A percentile compares a stretch with the other conserved stretches of the same genome.
Evolutionary conservation across 768 basidiomycete species (phyloP).

Genomic region (Multifurca ochricompacta): DNA sequence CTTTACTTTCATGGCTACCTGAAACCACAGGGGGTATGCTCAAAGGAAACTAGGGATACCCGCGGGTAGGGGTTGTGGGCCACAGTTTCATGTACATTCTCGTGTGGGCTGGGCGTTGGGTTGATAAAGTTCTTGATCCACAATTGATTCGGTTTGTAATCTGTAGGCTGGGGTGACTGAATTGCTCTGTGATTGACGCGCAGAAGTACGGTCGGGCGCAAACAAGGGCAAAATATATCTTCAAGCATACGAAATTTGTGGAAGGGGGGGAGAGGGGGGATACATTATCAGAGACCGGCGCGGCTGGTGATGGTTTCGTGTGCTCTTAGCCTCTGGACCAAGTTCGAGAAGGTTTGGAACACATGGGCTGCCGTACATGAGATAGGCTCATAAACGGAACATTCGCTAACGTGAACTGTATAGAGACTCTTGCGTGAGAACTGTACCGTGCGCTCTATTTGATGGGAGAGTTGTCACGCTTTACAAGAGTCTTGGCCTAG

Average conservation of each 20-base stretch:
- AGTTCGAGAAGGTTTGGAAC: neutral
- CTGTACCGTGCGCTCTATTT: neutral
- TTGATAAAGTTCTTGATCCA: neutral
- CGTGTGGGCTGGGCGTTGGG: neutral
- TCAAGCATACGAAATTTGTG: neutral
- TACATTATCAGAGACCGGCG: neutral
- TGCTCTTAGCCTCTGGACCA: neutral
- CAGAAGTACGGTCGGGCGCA: neutral
- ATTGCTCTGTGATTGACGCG: neutral
- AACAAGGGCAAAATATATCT: neutral
- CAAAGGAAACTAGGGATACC: neutral
- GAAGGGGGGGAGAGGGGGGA: neutral
- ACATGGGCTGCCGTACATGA: neutral
- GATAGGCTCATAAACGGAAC: neutral
- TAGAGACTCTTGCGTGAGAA: neutral
- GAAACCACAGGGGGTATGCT: neutral
- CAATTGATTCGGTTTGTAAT: neutral
- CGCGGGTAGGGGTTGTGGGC: neutral
- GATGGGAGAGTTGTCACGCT: neutral
- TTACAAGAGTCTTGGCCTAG: neutral
- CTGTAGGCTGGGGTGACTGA: neutral
- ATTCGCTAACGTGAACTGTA: neutral
- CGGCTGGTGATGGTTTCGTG: neutral
- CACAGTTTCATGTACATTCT: neutral
- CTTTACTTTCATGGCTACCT: neutral